Base-by-base conservation (phyloP, 768 basidiomycete species). In the Xerocomus potaroensis region DNA sequence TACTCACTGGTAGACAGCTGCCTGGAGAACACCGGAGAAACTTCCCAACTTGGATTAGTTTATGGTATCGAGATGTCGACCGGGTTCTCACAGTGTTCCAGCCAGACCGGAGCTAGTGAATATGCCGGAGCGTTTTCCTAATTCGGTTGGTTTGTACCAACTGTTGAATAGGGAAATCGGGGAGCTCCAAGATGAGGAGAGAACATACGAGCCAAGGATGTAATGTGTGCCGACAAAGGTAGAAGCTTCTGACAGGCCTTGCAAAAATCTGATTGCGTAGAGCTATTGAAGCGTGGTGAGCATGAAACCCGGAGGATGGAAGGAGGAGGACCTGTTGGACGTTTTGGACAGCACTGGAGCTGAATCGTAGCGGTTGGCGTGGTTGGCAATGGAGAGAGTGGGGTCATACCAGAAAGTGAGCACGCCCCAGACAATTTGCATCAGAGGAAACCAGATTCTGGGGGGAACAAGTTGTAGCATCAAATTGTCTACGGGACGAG, bases 171-270 rank as follows among this genome's bases (percentile, higher is more conserved):
- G n/a, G 19, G 47, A 26, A 8, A 35, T 16, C 12, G 7, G n/a
- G n/a, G 18, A 35, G n/a, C 16, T 18, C 22, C 0, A 16, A 29
- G 18, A 41, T 38, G 49, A 19, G 16, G 10, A 38, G 5, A 36
- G 18, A 2, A 73, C 80, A 48, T 56, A 84, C 83, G 81, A 81
- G 52, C 85, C 83, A 15, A 87, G 77, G 51, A 86, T 70, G 56
- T 83, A 84, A 53, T 84, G 83, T 14, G 82, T 80, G 29, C 86
- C 86, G 22, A 83, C 83, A 61, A 88, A 89, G 2, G 84, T 88
- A 8, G 84, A 85, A 0, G 84, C 77, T 63, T 88, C 86, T 7
- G 80, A 77, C 47, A 86, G 69, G 19, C 82, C 87, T 63, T 85
- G 84, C 45, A 87, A 75, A 59, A 88, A 87, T 8, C 84, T 75